Conservation (phyloP, 2,329 filamentous ascomycete species). For the Berkeleyomyces basicola region DNA sequence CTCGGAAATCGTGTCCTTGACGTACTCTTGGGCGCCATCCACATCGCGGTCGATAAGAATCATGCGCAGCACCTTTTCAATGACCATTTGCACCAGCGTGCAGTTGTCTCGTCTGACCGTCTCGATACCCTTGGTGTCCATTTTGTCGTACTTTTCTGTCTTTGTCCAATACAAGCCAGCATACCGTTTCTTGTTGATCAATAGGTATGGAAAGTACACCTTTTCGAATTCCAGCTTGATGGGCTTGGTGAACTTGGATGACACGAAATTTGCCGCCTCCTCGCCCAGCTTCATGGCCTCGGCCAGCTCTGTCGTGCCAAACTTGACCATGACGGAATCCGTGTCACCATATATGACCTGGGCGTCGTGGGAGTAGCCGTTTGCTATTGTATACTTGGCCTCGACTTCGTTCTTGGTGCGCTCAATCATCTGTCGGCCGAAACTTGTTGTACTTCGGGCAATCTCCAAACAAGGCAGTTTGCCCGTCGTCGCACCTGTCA, state of each 20-base stretch:
- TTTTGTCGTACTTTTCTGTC: slow-evolving; percentile 90
- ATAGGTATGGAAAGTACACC: slow-evolving; percentile 90
- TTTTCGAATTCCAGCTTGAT: slow-evolving; percentile 99
- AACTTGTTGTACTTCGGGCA: slow-evolving; percentile 91
- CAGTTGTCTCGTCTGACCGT: slow-evolving; percentile 96
- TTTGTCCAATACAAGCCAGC: slow-evolving; percentile 97
- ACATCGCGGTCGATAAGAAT: slow-evolving; percentile 88
- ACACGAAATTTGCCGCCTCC: slow-evolving; percentile 78
- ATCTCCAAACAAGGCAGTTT: slow-evolving; percentile 91
- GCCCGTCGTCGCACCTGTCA: slow-evolving; percentile 89
- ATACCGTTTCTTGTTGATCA: slow-evolving; percentile 99
- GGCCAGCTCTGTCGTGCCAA: slow-evolving; percentile 70
- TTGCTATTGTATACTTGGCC: slow-evolving; percentile 72
- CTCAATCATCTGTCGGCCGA: slow-evolving; percentile 97
- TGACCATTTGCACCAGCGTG: slow-evolving; percentile 85
- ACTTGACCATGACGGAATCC: slow-evolving; percentile 99
- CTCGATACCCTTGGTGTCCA: slow-evolving; percentile 99
- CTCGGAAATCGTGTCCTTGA: slow-evolving; percentile 90
- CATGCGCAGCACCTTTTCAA: slow-evolving; percentile 91
- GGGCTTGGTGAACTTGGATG: slow-evolving; percentile 81
- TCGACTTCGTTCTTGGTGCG: slow-evolving; percentile 95
- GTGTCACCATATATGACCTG: slow-evolving; percentile 98
- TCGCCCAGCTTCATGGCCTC: slow-evolving; percentile 92
- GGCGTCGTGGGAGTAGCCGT: slow-evolving; percentile 86
- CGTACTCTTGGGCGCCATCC: slow-evolving; percentile 86